phyloP scores from a whole-genome alignment of 192 early-diverging fungal genomes.

The Diversispora epigaea region DNA sequence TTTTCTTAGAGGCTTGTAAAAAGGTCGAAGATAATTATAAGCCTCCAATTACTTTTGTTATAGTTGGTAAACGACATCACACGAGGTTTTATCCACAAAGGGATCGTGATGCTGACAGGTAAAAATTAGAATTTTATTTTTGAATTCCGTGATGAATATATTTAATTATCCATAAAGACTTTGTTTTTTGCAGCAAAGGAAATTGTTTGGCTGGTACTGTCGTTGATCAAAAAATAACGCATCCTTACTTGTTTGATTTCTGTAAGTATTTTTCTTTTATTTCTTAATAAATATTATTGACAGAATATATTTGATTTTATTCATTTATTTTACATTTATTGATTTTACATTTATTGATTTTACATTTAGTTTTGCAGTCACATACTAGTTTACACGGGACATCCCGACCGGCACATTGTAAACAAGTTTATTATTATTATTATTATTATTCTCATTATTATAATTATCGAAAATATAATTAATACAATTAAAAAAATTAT shows the following conservation, averaged over 20 bases:
- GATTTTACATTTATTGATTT: not conserved
- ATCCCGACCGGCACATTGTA: constrained; percentile 80
- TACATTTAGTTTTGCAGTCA: constrained; percentile 63
- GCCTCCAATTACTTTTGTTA: constrained; percentile 76
- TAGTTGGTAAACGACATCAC: constrained; percentile 84
- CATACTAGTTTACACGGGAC: constrained; percentile 95
- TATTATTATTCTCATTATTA: not conserved
- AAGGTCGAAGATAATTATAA: constrained; percentile 62
- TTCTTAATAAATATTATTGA: not conserved
- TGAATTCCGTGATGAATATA: not conserved
- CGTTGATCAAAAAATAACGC: constrained; percentile 62
- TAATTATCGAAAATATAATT: not conserved
- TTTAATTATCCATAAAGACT: not conserved
- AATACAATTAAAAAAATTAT: not conserved
- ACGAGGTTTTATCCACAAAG: constrained; percentile 72
- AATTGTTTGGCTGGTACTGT: constrained; percentile 80
- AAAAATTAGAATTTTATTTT: not conserved
- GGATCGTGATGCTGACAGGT: constrained; percentile 60
- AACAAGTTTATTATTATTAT: not conserved
- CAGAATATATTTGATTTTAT: too few species aligned
- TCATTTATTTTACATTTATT: not conserved
- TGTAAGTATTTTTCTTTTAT: not conserved
- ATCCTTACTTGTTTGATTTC: constrained; percentile 77
- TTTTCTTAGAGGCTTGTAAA: constrained; percentile 54
- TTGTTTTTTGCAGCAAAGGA: constrained; percentile 50